Base-by-base conservation (phyloP, 2,329 filamentous ascomycete genomes). In the Talaromyces islandicus region DNA sequence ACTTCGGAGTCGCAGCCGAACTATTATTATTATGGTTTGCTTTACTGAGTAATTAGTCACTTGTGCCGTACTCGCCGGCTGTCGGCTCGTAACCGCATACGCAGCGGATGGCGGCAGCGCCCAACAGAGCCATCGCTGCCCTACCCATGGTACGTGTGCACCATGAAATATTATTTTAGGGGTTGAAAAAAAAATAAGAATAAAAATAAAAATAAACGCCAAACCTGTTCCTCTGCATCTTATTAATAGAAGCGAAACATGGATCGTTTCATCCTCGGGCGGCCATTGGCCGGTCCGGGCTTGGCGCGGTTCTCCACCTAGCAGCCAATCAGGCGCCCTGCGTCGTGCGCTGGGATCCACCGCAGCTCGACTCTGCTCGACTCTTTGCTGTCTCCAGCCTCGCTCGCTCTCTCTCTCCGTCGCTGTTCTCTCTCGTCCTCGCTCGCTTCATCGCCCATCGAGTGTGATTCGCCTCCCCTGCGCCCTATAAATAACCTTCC, bases 361-460 rank as follows among this genome's bases (percentile, higher is more conserved):
- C 43, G 35, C 21, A 24, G 24, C 25, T 56, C 25, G 21, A 54
- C 50, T 25, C 17, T 58, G 30, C 27, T 32, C 29, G 19, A 51
- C 54, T 21, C 54, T 32, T 27, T 27, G 6, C 25, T 3, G 10
- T 14, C 51, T 19, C 60, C 19, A 30, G 11, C 51, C 32, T 35
- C 52, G 3, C 11, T 11, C 27, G 11, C 48, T 52, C 48, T 43
- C 35, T 38, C 35, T 38, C 35, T n/a, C 35, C 17, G 6, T 38
- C 35, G 35, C 7, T 38, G 5, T n/a, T n/a, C 54, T 43, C 54
- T 60, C 58, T 60, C 62, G 63, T 61, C 5, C 43, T 24, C 43
- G 19, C 60, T 63, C 62, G 60, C 61, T 54, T 55, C 53, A 50
- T 59, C 58, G 57, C 19, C 38, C 25, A 41, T 38, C 14, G 7